Evolutionary conservation across 306 rosid genomes (phyloP).

Genomic region (Prunus mira): DNA sequence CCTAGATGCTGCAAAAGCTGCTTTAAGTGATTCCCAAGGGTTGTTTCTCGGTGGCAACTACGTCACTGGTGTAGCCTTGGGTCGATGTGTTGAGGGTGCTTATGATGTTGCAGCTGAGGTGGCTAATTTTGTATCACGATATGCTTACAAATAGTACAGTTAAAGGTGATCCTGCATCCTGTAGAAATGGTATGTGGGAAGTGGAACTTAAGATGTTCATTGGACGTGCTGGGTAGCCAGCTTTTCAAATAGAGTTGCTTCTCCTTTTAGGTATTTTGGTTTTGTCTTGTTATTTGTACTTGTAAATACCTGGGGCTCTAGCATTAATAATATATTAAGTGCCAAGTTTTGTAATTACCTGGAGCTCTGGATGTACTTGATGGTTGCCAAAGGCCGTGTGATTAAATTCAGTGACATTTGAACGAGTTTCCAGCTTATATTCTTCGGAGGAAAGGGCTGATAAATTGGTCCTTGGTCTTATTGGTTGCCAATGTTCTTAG

Average conservation of each 20-base stretch:
- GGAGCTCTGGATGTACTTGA: background rate
- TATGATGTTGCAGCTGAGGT: slow-evolving; percentile 80
- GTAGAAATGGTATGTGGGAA: background rate
- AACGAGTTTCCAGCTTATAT: background rate
- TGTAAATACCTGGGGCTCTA: slow-evolving; percentile 7
- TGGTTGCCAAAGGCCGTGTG: background rate
- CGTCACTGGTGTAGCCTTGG: slow-evolving; percentile 90
- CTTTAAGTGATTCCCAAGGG: slow-evolving; percentile 58
- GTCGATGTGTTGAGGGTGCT: slow-evolving; percentile 95
- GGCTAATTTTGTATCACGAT: slow-evolving; percentile 54
- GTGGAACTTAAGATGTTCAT: slow-evolving; percentile 1
- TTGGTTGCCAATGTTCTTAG: no score
- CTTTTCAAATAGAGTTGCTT: slow-evolving; percentile 11
- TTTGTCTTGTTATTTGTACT: slow-evolving; percentile 12
- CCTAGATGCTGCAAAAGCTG: slow-evolving; percentile 67
- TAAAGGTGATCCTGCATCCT: background rate
- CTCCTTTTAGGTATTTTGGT: slow-evolving; percentile 8
- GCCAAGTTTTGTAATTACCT: background rate
- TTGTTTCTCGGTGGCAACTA: slow-evolving; percentile 90
- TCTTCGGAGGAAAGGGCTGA: no score
- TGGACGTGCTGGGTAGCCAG: slow-evolving; percentile 10
- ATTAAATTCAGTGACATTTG: background rate
- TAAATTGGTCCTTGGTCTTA: background rate
- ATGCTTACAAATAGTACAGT: slow-evolving; percentile 45
- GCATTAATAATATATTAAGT: background rate